Conservation (phyloP, 2,329 filamentous ascomycete species). For the Aspergillus aculeatinus region DNA sequence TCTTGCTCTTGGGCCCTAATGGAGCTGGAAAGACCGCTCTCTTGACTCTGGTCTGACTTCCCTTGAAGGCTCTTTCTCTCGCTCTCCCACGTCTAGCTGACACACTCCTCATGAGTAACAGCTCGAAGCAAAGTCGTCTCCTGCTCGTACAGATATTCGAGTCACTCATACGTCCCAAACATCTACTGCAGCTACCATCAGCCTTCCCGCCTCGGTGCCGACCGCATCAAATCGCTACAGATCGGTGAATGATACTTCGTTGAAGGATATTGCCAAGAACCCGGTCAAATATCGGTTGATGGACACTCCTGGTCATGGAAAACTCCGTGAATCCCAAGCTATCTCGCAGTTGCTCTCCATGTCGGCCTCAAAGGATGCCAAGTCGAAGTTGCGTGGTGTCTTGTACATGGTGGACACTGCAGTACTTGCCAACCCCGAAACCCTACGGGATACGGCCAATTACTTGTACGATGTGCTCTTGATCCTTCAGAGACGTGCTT, state of each 20-base stretch:
- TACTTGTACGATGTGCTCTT: slow-evolving; percentile 92
- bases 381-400: slow-evolving; percentile 62
- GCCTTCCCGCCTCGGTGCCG: slow-evolving; percentile 53
- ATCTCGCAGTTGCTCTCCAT: slow-evolving; percentile 41
- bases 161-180: slow-evolving; percentile 64
- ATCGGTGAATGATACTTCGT: slow-evolving; percentile 63
- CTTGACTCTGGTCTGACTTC: slow-evolving; percentile 64
- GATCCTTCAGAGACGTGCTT: slow-evolving; percentile 70
- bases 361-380: slow-evolving; percentile 33
- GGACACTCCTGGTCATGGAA: slow-evolving; percentile 94
- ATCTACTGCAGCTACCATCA: slow-evolving; percentile 56
- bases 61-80: not conserved
- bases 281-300: slow-evolving; percentile 40
- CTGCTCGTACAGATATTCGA: slow-evolving; percentile 34
- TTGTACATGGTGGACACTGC: slow-evolving; percentile 89
- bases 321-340: slow-evolving; percentile 68
- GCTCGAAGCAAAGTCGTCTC: slow-evolving; percentile 48
- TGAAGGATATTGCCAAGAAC: slow-evolving; percentile 53
- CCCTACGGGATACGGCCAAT: slow-evolving; percentile 69
- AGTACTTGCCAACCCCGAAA: slow-evolving; percentile 50
- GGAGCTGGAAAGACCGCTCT: slow-evolving; percentile 86
- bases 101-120: slow-evolving; percentile 18
- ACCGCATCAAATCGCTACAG: slow-evolving; percentile 63
- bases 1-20: slow-evolving; percentile 76
- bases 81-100: not conserved